Percentiles rank a stretch among this genome's conserved stretches.
These are phyloP conservation scores for Pseudonectria foliicola DNA, from an alignment of 2,329 filamentous ascomycete genomes.

Conservation along the genomic window DNA sequence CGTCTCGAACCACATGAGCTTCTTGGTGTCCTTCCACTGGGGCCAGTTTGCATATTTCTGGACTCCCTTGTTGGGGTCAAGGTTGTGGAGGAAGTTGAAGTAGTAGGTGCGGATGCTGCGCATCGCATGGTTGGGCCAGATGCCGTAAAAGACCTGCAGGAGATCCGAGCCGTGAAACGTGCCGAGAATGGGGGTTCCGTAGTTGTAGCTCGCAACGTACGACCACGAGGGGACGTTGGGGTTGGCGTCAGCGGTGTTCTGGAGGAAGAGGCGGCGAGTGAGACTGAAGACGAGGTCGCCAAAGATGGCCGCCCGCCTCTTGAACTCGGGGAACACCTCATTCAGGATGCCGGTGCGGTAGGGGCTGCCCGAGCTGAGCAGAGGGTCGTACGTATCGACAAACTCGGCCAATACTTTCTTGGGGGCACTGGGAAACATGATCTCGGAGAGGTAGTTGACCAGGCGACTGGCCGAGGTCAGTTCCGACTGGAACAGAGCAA, in stretches of 20 bases:
- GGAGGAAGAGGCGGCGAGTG: slow-evolving; percentile 58
- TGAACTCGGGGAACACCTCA: slow-evolving; percentile 69
- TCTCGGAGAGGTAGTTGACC: slow-evolving; percentile 50
- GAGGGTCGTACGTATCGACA: slow-evolving; percentile 55
- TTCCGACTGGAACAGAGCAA: slow-evolving; percentile 62
- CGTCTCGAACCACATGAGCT: slow-evolving; percentile 43
- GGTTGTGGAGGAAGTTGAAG: slow-evolving; percentile 61
- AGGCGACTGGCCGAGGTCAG: slow-evolving; percentile 54
- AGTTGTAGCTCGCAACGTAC: slow-evolving; percentile 66
- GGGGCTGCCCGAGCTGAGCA: slow-evolving; percentile 54
- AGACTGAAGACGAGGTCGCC: slow-evolving; percentile 73
- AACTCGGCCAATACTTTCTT: slow-evolving; percentile 44
- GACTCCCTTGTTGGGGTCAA: slow-evolving; percentile 58
- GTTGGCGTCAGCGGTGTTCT: slow-evolving; percentile 35
- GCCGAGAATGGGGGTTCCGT: slow-evolving; percentile 64
- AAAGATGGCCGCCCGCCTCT: slow-evolving; percentile 66
- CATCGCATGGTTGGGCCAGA: slow-evolving; percentile 55
- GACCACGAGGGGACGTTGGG: slow-evolving; percentile 63
- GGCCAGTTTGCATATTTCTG: slow-evolving; percentile 34
- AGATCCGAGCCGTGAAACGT: slow-evolving; percentile 70
- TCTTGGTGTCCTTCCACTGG: slow-evolving; percentile 33
- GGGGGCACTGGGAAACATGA: slow-evolving; percentile 55
- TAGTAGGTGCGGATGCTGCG: slow-evolving; percentile 61
- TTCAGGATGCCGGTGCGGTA: slow-evolving; percentile 65
- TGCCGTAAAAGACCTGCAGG: slow-evolving; percentile 60